Evolutionary conservation across 139 green algal genomes (phyloP).

Genomic region (Chlamydomonas incerta): DNA sequence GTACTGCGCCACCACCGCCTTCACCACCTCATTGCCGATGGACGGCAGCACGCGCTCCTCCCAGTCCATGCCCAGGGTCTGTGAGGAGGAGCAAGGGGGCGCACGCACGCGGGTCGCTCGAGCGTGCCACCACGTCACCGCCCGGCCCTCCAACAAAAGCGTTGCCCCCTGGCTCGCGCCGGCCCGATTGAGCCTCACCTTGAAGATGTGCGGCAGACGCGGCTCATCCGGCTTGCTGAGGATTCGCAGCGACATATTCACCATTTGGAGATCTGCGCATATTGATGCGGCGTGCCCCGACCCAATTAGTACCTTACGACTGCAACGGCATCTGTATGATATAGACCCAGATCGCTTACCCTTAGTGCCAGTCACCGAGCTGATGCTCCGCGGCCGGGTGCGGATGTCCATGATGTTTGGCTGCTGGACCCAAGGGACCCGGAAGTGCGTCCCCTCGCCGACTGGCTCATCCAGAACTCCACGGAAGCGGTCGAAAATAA

Average conservation of each 20-base stretch:
- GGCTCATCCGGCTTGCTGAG: constrained; percentile 92
- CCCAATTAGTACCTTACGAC: too few species aligned
- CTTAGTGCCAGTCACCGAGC: constrained; percentile 98
- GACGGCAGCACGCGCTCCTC: constrained; percentile 98
- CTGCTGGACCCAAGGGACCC: constrained; percentile 91
- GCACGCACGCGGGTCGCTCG: too few species aligned
- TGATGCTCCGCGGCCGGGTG: constrained; percentile 93
- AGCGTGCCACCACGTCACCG: too few species aligned
- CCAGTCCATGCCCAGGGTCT: constrained; percentile 95
- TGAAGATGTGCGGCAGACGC: constrained; percentile 89
- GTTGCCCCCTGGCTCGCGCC: too few species aligned
- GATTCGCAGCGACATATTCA: constrained; percentile 97
- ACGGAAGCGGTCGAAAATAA: constrained; percentile 97
- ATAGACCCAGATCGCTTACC: constrained; percentile 61
- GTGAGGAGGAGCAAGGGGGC: neutral
- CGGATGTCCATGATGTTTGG: constrained; percentile 97
- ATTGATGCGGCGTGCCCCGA: too few species aligned
- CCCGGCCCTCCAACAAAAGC: too few species aligned
- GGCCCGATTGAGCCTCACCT: constrained; percentile 55
- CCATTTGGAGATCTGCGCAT: constrained; percentile 97
- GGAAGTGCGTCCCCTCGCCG: constrained; percentile 95
- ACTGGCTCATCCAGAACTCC: constrained; percentile 87
- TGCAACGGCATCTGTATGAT: too few species aligned
- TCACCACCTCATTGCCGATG: constrained; percentile 99
- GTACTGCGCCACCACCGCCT: constrained; percentile 98